These are phyloP conservation scores for Trichoderma aggressivum DNA, from an alignment of 2,329 filamentous ascomycete species.

Conservation along the genomic window DNA sequence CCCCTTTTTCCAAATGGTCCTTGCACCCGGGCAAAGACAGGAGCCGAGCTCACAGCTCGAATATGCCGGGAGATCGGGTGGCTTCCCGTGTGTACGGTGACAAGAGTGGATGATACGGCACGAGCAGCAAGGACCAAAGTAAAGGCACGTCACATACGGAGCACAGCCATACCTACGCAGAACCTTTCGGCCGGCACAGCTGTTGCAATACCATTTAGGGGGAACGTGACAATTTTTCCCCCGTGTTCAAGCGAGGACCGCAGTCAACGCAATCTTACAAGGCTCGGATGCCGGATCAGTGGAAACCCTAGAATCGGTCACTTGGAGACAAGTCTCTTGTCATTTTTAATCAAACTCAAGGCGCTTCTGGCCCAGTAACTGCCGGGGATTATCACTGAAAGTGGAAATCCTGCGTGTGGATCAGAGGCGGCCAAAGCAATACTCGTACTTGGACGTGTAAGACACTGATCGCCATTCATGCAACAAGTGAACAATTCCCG, in stretches of 20 bases:
- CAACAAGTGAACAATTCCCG: not conserved
- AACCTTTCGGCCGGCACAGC: not conserved
- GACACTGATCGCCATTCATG: not conserved
- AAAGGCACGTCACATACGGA: not conserved
- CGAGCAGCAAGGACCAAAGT: not conserved
- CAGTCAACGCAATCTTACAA: constrained; percentile 7
- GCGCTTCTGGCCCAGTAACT: not conserved
- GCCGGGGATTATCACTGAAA: not conserved
- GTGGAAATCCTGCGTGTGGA: not conserved
- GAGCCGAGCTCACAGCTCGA: not conserved
- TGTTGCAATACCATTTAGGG: not conserved
- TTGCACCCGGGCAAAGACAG: not conserved
- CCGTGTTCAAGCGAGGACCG: not conserved
- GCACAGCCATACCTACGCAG: not conserved
- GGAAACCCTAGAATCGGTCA: not conserved
- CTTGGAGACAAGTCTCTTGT: not conserved
- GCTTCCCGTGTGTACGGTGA: not conserved
- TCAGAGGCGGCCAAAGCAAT: not conserved
- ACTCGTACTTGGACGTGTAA: not conserved
- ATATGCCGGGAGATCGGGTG: not conserved
- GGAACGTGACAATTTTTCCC: not conserved
- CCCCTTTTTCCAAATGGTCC: not conserved
- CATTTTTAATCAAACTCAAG: not conserved
- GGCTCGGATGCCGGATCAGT: constrained; percentile 5
- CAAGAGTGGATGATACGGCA: not conserved